Percentiles rank a stretch among this genome's conserved stretches.
phyloP scores from a whole-genome alignment of 163 green algal species.

The Scenedesmus sp. region DNA sequence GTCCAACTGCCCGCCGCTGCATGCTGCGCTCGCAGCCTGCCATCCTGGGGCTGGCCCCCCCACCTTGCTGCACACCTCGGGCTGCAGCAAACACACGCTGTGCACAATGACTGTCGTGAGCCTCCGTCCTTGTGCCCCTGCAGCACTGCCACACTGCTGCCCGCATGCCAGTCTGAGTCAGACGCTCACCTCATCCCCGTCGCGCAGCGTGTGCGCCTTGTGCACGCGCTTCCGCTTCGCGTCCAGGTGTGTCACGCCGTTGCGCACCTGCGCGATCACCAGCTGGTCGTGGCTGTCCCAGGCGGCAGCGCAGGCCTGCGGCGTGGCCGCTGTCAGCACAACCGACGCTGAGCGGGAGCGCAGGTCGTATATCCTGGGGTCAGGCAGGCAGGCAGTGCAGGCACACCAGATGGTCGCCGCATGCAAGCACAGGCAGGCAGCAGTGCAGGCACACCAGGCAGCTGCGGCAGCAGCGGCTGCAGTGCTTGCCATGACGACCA shows the following conservation, averaged over 20 bases:
- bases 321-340: neutral
- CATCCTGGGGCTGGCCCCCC: too few relatives aligned
- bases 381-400: neutral
- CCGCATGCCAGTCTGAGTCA: too few relatives aligned
- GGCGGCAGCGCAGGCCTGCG: constrained; percentile 29
- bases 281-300: constrained; percentile 45
- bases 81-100: too few relatives aligned
- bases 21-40: neutral
- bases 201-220: constrained; percentile 10
- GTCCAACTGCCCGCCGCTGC: neutral
- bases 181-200: constrained; percentile 20
- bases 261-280: constrained; percentile 31
- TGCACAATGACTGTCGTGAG: too few relatives aligned
- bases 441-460: too few relatives aligned
- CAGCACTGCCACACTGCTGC: neutral
- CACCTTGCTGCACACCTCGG: too few relatives aligned
- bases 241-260: constrained; percentile 32
- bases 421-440: neutral
- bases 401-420: neutral
- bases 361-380: constrained; percentile 46
- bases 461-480: too few relatives aligned
- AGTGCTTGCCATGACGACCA: too few relatives aligned
- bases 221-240: neutral
- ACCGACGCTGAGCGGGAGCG: constrained; percentile 7
- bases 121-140: neutral